Evolutionary conservation across 257 asterid species (phyloP), one percentile per base, ranked within the genome.

Genomic region (Solanum chilense): DNA sequence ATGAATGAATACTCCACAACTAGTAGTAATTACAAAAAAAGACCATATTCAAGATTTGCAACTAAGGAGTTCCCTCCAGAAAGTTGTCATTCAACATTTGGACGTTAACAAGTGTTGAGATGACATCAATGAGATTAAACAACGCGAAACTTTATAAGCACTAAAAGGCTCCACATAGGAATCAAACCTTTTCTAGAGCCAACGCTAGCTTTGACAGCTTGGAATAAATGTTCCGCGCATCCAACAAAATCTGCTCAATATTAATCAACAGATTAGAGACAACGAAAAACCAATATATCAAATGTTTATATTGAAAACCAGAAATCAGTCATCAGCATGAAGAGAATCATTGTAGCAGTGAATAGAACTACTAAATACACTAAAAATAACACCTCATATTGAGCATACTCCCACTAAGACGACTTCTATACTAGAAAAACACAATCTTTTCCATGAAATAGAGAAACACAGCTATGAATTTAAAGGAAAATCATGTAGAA

Each of bases 121-220:
- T 69, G 49, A 62, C 47, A 60, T 27, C 62, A 73, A 73, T 47
- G 58, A 86, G 37, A 66, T 84, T 49, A 21, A 86, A 49, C 74
- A 39, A 80, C 12, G 18, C 47, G 14, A 47, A 80, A 80, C 44
- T 80, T 80, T 27, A 78, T 8, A 80, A 80, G 85, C 69, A 49
- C 69, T 29, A 29, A 10, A 80, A 80, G 69, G 29, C 29, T 49
- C 23, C 29, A 80, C 29, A 47, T 47, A 12, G 4, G 49, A 52
- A 83, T 52, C 86, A 70, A 91, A 97, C 99, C 99, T 97, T 97
- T 92, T 97, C 99, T 83, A 97, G 92, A 76, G 99, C 99, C 93
- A 97, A 91, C 9, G 93, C 94, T 78, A 97, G 98, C 92, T 97
- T 97, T 4, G 94, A 90, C 87, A 95, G 93, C 86, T 93, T 94